Evolutionary conservation across 305 asterid genomes (phyloP).

Genomic region (Fraxinus velutina): DNA sequence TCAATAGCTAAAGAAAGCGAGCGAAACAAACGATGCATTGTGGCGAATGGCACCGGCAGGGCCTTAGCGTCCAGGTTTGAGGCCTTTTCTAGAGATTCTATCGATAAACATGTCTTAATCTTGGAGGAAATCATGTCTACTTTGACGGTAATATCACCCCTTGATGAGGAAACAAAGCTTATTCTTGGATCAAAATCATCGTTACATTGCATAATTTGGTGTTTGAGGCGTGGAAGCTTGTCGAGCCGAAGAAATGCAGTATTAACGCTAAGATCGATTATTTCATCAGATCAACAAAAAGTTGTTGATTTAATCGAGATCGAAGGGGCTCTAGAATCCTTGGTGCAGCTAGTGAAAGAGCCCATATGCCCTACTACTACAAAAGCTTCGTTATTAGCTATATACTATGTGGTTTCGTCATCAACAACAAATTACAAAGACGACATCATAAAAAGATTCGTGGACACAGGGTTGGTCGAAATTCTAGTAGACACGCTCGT

Average conservation of each 20-base stretch:
- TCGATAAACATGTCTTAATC: background rate
- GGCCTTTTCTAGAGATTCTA: slow-evolving; percentile 23
- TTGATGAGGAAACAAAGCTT: slow-evolving; percentile 33
- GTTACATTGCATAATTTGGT: slow-evolving; percentile 27
- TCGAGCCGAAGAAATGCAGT: slow-evolving; percentile 37
- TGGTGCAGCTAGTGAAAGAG: slow-evolving; percentile 38
- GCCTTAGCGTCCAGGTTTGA: slow-evolving; percentile 38
- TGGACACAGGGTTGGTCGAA: slow-evolving; percentile 35
- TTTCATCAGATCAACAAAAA: slow-evolving; percentile 17
- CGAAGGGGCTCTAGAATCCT: slow-evolving; percentile 34
- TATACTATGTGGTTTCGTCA: slow-evolving; percentile 32
- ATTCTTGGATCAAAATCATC: slow-evolving; percentile 37
- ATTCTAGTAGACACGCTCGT: slow-evolving; percentile 37
- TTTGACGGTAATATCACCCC: slow-evolving; percentile 23
- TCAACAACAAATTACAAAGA: background rate
- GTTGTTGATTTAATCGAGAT: slow-evolving; percentile 18
- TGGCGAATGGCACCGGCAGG: slow-evolving; percentile 22
- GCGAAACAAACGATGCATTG: slow-evolving; percentile 37
- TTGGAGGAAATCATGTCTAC: slow-evolving; percentile 38
- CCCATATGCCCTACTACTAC: slow-evolving; percentile 47
- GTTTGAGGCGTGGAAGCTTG: slow-evolving; percentile 33
- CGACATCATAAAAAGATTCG: slow-evolving; percentile 10
- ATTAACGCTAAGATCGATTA: slow-evolving; percentile 25
- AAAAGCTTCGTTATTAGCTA: slow-evolving; percentile 38
- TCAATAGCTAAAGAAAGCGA: slow-evolving; percentile 39